Conservation (phyloP, 225 moss, liverwort and hornwort species). For the Marchantia polymorpha region DNA sequence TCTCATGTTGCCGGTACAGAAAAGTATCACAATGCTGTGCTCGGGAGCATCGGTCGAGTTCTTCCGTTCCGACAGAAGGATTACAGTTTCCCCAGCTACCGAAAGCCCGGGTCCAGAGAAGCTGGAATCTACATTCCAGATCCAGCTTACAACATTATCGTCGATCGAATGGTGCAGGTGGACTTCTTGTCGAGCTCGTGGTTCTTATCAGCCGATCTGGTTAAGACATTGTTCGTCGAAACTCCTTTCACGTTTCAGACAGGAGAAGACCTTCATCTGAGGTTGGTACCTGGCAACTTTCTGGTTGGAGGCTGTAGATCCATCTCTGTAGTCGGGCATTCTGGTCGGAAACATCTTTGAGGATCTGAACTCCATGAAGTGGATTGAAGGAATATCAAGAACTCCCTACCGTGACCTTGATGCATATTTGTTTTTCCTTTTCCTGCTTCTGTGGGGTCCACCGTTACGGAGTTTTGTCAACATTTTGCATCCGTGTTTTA, state of each 20-base stretch:
- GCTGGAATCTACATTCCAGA: constrained; percentile 92
- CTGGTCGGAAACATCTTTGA: not conserved
- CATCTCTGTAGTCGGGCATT: not conserved
- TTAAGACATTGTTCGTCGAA: constrained; percentile 79
- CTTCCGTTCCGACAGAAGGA: constrained; percentile 91
- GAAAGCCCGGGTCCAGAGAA: constrained; percentile 71
- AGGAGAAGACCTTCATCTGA: constrained; percentile 93
- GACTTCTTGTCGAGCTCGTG: constrained; percentile 97
- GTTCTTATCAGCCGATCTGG: constrained; percentile 76
- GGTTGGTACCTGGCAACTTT: constrained; percentile 39
- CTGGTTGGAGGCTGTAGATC: not conserved
- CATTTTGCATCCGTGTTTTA: not conserved
- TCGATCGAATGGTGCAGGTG: constrained; percentile 75
- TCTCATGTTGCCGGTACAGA: constrained; percentile 71
- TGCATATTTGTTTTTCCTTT: not conserved
- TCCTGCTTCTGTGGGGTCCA: not conserved
- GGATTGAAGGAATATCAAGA: not conserved
- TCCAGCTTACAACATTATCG: constrained; percentile 80
- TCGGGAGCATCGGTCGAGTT: constrained; percentile 93
- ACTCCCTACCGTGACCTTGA: too few relatives aligned
- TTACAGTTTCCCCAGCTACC: constrained; percentile 90
- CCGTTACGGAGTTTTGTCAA: not conserved
- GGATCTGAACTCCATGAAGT: not conserved
- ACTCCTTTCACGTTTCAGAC: constrained; percentile 94
- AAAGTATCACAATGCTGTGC: constrained; percentile 76